Evolutionary conservation across 2,329 filamentous ascomycete species (phyloP), one percentile per base, ranked within the genome.

Genomic region (Sclerotinia subarctica): DNA sequence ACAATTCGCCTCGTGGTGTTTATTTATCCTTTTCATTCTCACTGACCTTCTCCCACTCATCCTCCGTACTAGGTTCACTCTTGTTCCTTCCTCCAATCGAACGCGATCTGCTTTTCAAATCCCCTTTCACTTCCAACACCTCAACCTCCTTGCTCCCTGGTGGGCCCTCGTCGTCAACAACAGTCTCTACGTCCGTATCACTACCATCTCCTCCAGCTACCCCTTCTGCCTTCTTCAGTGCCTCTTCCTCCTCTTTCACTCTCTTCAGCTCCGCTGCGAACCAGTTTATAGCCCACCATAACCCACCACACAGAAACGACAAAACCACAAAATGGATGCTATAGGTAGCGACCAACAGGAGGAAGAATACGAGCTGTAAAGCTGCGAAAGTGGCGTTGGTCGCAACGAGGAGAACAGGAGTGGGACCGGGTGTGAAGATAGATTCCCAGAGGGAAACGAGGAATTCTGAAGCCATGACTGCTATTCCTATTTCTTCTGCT

Each of bases 241-340:
- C 44, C 38, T 68, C 60, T 44, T 68, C 67, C 26, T 65, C 51
- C 52, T 66, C 78, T 76, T 85, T 84, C 69, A 81, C 81, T 62
- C 78, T 77, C 70, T 80, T 80, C 60, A 88, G 78, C 81, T 88
- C 94, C 57, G 81, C 81, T 67, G 92, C 93, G 77, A 99, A 98
- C 95, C 95, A 99, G 85, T 98, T 98, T 81, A 98, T 94, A 68
- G 91, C 88, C 82, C 87, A 93, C 95, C 95, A 99, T 47, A 98
- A 84, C 5, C 91, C 91, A 44, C 82, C 94, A 71, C 88, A 92
- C 13, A 99, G 83, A 69, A 89, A 76, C 17, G 92, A 96, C 7
- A 99, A 86, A 68, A 94, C 84, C 71, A 93, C 78, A 76, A 97
- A 97, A 83, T 98, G 95, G 72, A 96, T 85, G 81, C 91, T 96